phyloP scores from a whole-genome alignment of 257 asterid species.

The Plantago major region DNA sequence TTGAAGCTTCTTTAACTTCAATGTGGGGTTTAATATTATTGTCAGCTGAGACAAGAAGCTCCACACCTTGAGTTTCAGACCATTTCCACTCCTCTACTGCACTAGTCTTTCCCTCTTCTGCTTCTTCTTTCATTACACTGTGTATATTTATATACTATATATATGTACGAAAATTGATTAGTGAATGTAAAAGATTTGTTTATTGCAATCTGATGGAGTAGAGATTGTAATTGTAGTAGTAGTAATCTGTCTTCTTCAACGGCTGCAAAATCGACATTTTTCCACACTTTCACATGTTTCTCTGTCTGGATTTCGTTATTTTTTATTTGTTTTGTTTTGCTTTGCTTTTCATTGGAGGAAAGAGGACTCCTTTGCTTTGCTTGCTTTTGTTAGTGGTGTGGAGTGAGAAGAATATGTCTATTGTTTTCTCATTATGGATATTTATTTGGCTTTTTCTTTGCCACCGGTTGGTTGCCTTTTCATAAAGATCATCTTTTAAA shows the following conservation, averaged over 20 bases:
- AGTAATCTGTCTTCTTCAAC: slow-evolving; percentile 16
- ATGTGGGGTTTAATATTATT: neutral
- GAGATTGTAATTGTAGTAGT: neutral
- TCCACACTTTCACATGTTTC: slow-evolving; percentile 1
- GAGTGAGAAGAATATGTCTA: no score
- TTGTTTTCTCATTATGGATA: neutral
- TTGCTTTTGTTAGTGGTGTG: neutral
- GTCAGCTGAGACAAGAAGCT: slow-evolving; percentile 53
- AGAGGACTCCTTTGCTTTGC: no score
- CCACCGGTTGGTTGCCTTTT: no score
- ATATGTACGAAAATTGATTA: no score
- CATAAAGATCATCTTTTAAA: no score
- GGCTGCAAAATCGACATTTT: slow-evolving; percentile 14
- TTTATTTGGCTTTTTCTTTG: neutral
- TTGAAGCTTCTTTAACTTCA: neutral
- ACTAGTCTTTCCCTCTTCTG: slow-evolving; percentile 1
- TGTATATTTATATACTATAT: neutral
- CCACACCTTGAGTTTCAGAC: slow-evolving; percentile 81
- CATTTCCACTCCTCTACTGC: slow-evolving; percentile 70
- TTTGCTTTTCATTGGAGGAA: neutral
- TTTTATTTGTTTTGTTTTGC: neutral
- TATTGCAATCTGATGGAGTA: neutral
- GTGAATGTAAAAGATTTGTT: neutral
- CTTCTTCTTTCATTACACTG: slow-evolving; percentile 17
- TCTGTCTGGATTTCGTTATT: slow-evolving; percentile 20